Evolutionary conservation across 805 yeast species (phyloP).

Genomic region (Candida coleopterorum): DNA sequence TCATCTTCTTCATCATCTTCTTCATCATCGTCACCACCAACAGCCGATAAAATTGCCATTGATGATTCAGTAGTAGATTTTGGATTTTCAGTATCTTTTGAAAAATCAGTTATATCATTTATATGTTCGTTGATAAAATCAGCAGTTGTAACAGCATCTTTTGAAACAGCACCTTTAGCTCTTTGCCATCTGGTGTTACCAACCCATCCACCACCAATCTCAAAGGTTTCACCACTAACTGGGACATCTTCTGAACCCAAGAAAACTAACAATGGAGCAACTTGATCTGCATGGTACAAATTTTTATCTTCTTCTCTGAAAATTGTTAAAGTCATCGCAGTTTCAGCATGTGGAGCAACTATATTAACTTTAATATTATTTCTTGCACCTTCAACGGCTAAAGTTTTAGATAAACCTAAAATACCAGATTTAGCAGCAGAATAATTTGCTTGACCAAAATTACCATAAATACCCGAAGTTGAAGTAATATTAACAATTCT

Average conservation of each 20-base stretch:
- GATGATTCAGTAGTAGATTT: conserved; percentile 71
- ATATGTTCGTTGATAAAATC: conserved; percentile 72
- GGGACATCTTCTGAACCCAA: conserved; percentile 71
- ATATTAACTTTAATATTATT: conserved; percentile 69
- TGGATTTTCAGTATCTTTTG: conserved; percentile 47
- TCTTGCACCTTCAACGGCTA: conserved; percentile 88
- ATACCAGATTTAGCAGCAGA: conserved; percentile 91
- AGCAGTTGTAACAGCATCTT: conserved; percentile 48
- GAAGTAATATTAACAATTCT: conserved; percentile 85
- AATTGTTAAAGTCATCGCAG: conserved; percentile 91
- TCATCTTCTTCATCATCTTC: conserved; percentile 38
- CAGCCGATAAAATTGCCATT: conserved; percentile 68
- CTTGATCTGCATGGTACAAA: conserved; percentile 80
- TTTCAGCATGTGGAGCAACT: conserved; percentile 97
- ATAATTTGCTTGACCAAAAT: conserved; percentile 96
- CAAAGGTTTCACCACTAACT: conserved; percentile 77
- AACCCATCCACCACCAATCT: conserved; percentile 95
- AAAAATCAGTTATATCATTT: conserved; percentile 62
- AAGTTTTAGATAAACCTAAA: conserved; percentile 75
- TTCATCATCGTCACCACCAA: conserved; percentile 46
- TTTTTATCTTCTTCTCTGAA: conserved; percentile 77
- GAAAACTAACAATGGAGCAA: conserved; percentile 83
- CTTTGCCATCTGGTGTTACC: conserved; percentile 95
- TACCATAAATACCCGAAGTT: conserved; percentile 96
- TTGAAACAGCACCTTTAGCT: conserved; percentile 74